Percentiles rank a stretch among this genome's conserved stretches.
Conservation (phyloP, 108 stramenopile genomes). For the Cyclotella kingstonii region DNA sequence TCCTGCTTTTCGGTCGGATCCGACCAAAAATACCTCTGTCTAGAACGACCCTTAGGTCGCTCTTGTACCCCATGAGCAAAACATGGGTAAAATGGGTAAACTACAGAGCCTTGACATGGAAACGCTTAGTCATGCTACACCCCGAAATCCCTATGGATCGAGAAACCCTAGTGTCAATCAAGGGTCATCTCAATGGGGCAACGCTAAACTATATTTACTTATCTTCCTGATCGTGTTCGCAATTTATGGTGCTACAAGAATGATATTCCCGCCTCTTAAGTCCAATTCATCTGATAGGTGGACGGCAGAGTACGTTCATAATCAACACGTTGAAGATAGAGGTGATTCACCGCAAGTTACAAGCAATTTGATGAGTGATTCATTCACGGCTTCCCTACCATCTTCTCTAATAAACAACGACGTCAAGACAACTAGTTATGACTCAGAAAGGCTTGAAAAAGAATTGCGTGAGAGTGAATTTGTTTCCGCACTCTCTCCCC, state of each 20-base stretch:
- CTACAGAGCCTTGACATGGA: neutral
- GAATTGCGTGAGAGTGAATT: constrained; percentile 18
- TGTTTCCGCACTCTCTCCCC: constrained; percentile 13
- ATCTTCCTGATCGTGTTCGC: constrained; percentile 26
- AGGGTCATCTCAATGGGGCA: neutral
- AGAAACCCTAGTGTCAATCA: neutral
- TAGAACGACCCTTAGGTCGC: too few relatives aligned
- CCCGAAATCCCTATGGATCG: neutral
- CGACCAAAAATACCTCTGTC: too few relatives aligned
- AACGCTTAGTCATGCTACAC: neutral
- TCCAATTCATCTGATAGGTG: constrained; percentile 3
- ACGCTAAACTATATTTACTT: constrained; percentile 19
- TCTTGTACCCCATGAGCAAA: too few relatives aligned
- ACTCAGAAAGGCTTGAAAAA: neutral
- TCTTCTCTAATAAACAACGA: neutral
- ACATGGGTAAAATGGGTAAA: neutral
- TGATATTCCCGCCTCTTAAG: neutral
- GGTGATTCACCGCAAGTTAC: too few relatives aligned
- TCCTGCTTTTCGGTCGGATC: too few relatives aligned
- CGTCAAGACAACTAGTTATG: too few relatives aligned
- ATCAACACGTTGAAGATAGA: too few relatives aligned
- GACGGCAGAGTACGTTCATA: too few relatives aligned
- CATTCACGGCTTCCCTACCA: constrained; percentile 6
- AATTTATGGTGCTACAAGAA: constrained; percentile 7
- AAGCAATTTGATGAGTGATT: too few relatives aligned